A percentile compares a stretch with the other conserved stretches of the same genome.
Conservation (phyloP, 2,329 filamentous ascomycete species). For the Verticillium klebahnii region DNA sequence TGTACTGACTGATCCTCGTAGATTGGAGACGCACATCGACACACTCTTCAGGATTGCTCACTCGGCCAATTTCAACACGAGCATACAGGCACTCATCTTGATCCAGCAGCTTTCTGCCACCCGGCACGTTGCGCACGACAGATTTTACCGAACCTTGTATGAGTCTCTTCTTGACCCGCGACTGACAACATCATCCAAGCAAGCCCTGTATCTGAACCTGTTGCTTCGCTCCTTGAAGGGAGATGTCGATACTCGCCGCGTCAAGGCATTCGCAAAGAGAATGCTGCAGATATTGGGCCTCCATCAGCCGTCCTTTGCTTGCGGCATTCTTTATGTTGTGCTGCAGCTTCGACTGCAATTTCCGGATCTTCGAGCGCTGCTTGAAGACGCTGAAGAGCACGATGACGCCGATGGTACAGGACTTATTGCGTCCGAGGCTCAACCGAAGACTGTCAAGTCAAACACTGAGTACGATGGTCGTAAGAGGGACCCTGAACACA, state of each 20-base stretch:
- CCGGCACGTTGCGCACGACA: conserved; percentile 77
- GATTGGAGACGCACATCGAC: conserved; percentile 82
- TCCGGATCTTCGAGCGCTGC: conserved; percentile 71
- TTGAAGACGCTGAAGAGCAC: conserved; percentile 74
- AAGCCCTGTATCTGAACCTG: conserved; percentile 90
- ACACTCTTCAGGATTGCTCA: conserved; percentile 95
- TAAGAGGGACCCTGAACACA: conserved; percentile 87
- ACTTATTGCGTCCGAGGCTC: not conserved
- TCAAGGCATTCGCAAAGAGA: conserved; percentile 94
- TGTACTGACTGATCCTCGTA: conserved; percentile 26
- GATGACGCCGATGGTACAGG: conserved; percentile 53
- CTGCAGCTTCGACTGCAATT: conserved; percentile 76
- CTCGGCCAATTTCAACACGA: conserved; percentile 98
- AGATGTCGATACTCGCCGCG: conserved; percentile 83
- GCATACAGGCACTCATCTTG: conserved; percentile 88
- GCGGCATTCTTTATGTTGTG: conserved; percentile 86
- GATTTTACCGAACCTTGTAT: conserved; percentile 93
- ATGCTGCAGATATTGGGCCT: conserved; percentile 82
- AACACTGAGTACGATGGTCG: conserved; percentile 68
- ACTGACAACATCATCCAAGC: conserved; percentile 85
- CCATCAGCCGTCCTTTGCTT: conserved; percentile 89
- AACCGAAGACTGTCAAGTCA: not conserved
- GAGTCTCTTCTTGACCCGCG: conserved; percentile 91
- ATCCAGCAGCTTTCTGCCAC: conserved; percentile 86
- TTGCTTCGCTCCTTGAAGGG: conserved; percentile 83